phyloP scores from a whole-genome alignment of 2,329 filamentous ascomycete genomes.

The Xylaria arbuscula region DNA sequence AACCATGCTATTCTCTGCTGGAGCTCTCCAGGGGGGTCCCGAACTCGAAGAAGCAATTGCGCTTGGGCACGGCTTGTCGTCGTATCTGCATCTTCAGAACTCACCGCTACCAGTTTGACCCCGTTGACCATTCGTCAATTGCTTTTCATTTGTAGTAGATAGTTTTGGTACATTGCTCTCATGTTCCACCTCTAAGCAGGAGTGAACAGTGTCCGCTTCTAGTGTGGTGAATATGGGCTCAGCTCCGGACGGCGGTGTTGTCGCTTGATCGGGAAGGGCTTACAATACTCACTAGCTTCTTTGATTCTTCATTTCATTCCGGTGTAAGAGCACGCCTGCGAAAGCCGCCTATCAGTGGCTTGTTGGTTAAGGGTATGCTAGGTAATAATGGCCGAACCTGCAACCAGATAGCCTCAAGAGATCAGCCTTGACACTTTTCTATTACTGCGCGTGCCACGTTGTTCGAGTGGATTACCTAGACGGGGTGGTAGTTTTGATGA shows the following conservation, averaged over 20 bases:
- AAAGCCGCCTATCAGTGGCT: constrained; percentile 32
- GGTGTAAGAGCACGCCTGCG: constrained; percentile 24
- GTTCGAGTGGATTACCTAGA: constrained; percentile 31
- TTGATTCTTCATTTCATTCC: constrained; percentile 28
- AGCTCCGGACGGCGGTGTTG: constrained; percentile 32
- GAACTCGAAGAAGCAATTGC: constrained; percentile 46
- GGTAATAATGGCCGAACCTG: constrained; percentile 11
- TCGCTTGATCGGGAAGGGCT: constrained; percentile 31
- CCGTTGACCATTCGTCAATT: constrained; percentile 42
- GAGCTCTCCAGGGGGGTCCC: constrained; percentile 43
- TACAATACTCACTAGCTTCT: constrained; percentile 27
- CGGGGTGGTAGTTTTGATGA: constrained; percentile 28
- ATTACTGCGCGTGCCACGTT: constrained; percentile 37
- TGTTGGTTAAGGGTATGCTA: constrained; percentile 20
- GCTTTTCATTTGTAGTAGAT: constrained; percentile 41
- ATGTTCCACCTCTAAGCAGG: constrained; percentile 32
- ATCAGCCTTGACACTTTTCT: constrained; percentile 39
- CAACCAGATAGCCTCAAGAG: constrained; percentile 33
- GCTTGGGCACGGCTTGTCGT: constrained; percentile 41
- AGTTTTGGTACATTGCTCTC: constrained; percentile 32
- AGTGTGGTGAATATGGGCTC: constrained; percentile 35
- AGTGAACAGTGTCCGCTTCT: constrained; percentile 30
- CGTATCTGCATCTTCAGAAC: constrained; percentile 33
- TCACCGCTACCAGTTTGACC: constrained; percentile 32
- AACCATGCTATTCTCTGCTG: constrained; percentile 34